These are phyloP conservation scores for Fraxinus greggii DNA, from an alignment of 305 asterid species.

Conservation along the genomic window DNA sequence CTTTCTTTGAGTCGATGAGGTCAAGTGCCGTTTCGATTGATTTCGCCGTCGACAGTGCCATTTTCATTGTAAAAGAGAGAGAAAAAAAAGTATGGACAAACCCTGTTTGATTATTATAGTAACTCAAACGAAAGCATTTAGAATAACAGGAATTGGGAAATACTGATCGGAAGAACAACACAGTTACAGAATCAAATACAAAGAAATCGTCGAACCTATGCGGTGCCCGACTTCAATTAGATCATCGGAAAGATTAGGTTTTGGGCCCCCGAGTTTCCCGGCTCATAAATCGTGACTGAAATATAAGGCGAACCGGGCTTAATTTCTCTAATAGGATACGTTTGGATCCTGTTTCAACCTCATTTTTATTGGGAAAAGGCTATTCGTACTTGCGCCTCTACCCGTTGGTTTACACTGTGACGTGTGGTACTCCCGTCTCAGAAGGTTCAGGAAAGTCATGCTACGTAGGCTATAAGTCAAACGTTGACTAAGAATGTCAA, in stretches of 20 bases:
- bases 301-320: not conserved
- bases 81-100: not conserved
- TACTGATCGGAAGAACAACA: not conserved
- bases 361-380: no score
- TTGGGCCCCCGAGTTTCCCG: not conserved
- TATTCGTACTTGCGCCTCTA: no score
- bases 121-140: not conserved
- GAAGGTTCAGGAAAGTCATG: no score
- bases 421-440: no score
- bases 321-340: not conserved
- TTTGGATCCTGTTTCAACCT: no score
- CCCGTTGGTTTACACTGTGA: no score
- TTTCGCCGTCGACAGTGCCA: constrained; percentile 34
- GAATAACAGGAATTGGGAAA: not conserved
- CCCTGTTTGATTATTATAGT: not conserved
- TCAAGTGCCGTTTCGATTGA: constrained; percentile 44
- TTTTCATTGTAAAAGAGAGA: not conserved
- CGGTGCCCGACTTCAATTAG: not conserved
- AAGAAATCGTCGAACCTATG: not conserved
- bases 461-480: no score
- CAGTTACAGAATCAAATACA: not conserved
- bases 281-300: not conserved
- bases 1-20: constrained; percentile 42
- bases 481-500: no score
- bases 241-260: not conserved